Conservation (phyloP, 441 rosid species). For the Flueggea neowawraea region DNA sequence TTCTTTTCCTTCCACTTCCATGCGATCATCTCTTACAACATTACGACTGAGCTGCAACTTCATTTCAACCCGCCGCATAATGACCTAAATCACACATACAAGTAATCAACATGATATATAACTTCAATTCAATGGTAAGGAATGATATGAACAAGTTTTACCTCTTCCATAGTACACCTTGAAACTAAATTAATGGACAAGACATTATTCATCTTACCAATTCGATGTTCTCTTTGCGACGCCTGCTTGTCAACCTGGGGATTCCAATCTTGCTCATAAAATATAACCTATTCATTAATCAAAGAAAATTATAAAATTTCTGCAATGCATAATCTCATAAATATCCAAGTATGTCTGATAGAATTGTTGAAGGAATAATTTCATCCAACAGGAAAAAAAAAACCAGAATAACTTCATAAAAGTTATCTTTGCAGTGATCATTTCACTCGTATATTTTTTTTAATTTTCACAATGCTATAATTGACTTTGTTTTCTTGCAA, state of each 20-base stretch:
- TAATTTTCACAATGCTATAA: too few relatives aligned
- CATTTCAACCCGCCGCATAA: slow-evolving; percentile 76
- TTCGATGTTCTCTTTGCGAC: slow-evolving; percentile 87
- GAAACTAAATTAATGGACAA: slow-evolving; percentile 80
- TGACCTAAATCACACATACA: slow-evolving; percentile 45
- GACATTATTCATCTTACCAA: slow-evolving; percentile 88
- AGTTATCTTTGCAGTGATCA: too few relatives aligned
- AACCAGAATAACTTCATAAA: too few relatives aligned
- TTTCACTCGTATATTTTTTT: too few relatives aligned
- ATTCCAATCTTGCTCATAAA: slow-evolving; percentile 98
- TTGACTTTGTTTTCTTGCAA: too few relatives aligned
- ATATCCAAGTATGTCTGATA: too few relatives aligned
- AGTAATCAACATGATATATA: slow-evolving; percentile 1
- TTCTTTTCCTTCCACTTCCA: slow-evolving; percentile 46
- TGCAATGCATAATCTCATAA: too few relatives aligned
- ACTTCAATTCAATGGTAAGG: slow-evolving; percentile 1
- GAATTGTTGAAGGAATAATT: too few relatives aligned
- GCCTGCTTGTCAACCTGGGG: slow-evolving; percentile 95
- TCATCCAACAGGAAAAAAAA: too few relatives aligned
- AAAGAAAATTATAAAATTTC: background rate
- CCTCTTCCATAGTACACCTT: slow-evolving; percentile 72
- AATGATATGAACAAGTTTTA: slow-evolving; percentile 21
- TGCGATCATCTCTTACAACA: slow-evolving; percentile 58
- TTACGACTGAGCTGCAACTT: slow-evolving; percentile 82
- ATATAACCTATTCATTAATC: slow-evolving; percentile 54